These are phyloP conservation scores for Protea cynaroides DNA, from an alignment of 164 flowering plant genomes.

Conservation along the genomic window DNA sequence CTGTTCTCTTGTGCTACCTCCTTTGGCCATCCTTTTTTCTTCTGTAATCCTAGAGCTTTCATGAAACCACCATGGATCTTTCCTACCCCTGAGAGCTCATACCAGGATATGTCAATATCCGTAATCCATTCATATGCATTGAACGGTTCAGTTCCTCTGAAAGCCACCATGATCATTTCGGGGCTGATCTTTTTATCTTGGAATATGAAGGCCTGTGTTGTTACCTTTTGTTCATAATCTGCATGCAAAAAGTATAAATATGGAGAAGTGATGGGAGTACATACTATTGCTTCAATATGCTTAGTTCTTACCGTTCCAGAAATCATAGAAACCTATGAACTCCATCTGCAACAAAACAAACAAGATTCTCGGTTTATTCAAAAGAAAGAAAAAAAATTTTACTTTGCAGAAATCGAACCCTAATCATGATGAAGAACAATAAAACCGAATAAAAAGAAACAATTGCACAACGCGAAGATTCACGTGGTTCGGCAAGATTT, in stretches of 20 bases:
- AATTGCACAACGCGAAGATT: too few species aligned
- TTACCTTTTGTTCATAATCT: constrained; percentile 18
- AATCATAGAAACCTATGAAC: constrained; percentile 45
- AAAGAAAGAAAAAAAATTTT: background rate
- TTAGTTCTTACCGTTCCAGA: constrained; percentile 65
- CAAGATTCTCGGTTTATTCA: too few species aligned
- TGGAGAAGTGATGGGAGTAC: too few species aligned
- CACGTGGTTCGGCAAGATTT: too few species aligned
- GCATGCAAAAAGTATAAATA: background rate
- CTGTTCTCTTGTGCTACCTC: constrained; percentile 13
- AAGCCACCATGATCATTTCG: constrained; percentile 37
- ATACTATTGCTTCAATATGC: too few species aligned
- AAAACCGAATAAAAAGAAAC: too few species aligned
- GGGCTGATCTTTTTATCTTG: constrained; percentile 23
- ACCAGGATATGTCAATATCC: constrained; percentile 51
- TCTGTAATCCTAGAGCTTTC: constrained; percentile 64
- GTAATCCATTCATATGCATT: constrained; percentile 38
- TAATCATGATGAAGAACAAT: background rate
- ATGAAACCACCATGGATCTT: constrained; percentile 22
- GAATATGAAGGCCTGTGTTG: constrained; percentile 42
- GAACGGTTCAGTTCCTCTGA: constrained; percentile 52
- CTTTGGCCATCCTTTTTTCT: constrained; percentile 49
- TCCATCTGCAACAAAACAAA: constrained; percentile 65
- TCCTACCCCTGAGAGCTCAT: constrained; percentile 28
- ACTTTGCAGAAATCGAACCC: too few species aligned